Evolutionary conservation across 1,284 basidiomycete genomes (phyloP), one percentile per base, ranked within the genome.

Genomic region (Malassezia caprae): DNA sequence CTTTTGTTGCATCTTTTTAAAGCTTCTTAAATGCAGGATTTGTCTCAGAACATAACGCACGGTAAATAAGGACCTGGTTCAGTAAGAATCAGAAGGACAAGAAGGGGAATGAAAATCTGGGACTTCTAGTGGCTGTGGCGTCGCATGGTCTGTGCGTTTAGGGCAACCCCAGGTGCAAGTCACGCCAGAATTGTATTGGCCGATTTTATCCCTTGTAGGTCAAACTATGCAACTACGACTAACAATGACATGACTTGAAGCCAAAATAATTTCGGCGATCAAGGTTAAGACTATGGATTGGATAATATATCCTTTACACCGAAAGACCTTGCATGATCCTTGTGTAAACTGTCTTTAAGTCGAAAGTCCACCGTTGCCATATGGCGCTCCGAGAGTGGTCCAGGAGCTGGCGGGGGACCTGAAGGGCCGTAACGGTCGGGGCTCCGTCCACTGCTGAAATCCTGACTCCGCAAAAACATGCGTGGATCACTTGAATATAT

Each of bases 391-490:
- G 62, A 66, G 43, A 70, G 61, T 27, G 68, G 67, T 24, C 56
- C 58, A 12, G 69, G 69, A 2, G 69, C 65, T 4, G 58, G 41
- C 1, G 69, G 69, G 4, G 69, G 69, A 2, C 69, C 69, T 17
- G 64, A 63, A 19, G 67, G 37, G 12, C 67, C 67, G 35, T 68
- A 72, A 0, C 69, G 62, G 43, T 70, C 67, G 0, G 69, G 69
- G 37, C 63, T 64, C 12, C 19, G 37, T 4, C 37, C 21, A 21
- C 12, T 39, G 19, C 37, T 39, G 15, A 39, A 21, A 21, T 39
- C 37, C 37, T 39, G 37, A 12, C n/a, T 21, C 21, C 8, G 42
- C 67, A 56, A 43, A 68, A 52, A 31, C 55, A 19, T 17, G 19
- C 30, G 19, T 46, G 12, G 8, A 19, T 19, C 8, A 39, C 21